phyloP scores from a whole-genome alignment of 169 alveolate species.

The Cryptosporidium bovis region DNA sequence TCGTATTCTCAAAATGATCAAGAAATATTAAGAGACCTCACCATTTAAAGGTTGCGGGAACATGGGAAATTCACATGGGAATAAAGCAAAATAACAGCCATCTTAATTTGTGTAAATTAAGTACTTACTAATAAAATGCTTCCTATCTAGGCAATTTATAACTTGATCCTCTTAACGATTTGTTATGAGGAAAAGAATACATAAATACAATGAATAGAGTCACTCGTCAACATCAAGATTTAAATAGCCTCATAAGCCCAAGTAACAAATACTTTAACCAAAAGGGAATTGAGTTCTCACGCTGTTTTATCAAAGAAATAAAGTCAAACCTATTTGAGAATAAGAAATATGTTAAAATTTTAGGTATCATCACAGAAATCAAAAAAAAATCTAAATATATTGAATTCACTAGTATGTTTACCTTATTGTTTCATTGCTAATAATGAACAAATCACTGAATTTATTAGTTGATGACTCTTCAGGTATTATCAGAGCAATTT shows the following conservation, averaged over 20 bases:
- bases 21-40: no score
- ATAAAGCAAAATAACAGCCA: no score
- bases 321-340: not conserved
- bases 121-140: no score
- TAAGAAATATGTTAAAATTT: slow-evolving; percentile 25
- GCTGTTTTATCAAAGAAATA: slow-evolving; percentile 12
- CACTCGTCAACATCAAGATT: not conserved
- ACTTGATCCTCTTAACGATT: no score
- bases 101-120: no score
- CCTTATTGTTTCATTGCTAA: not conserved
- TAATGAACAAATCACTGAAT: not conserved
- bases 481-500: slow-evolving; percentile 41
- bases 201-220: no score
- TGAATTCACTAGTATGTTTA: slow-evolving; percentile 57
- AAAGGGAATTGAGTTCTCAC: slow-evolving; percentile 22
- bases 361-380: slow-evolving; percentile 27
- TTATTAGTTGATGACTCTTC: slow-evolving; percentile 63
- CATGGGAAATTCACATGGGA: no score
- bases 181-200: no score
- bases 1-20: no score
- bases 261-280: not conserved
- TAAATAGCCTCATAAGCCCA: not conserved
- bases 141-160: no score
- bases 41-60: no score
- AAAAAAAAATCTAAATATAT: slow-evolving; percentile 42